Conservation (phyloP, 805 yeast genomes). For the Komagataella pseudopastoris region DNA sequence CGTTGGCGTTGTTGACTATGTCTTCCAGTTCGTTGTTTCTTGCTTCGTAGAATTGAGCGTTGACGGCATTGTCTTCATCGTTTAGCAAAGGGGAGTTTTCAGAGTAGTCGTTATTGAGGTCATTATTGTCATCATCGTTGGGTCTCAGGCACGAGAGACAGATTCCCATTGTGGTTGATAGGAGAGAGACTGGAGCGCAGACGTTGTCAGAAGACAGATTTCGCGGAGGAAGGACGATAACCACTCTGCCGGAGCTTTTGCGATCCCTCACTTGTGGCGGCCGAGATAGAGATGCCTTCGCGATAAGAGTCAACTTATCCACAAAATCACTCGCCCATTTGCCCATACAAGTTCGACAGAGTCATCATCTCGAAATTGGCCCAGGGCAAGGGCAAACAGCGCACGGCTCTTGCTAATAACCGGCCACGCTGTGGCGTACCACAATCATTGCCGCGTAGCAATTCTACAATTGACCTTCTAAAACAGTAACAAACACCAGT, state of each 20-base stretch:
- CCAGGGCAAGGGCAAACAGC: no score
- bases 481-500: neutral
- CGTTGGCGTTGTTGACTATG: constrained; percentile 19
- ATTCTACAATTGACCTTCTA: neutral
- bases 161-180: constrained; percentile 14
- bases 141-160: constrained; percentile 19
- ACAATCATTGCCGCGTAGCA: neutral
- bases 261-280: neutral
- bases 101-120: neutral
- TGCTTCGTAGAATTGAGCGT: constrained; percentile 10
- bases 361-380: no score
- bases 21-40: constrained; percentile 18
- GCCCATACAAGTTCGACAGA: neutral
- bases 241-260: neutral
- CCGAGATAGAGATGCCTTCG: neutral
- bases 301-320: neutral
- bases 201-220: neutral
- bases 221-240: neutral
- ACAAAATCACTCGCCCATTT: neutral
- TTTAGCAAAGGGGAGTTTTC: constrained; percentile 15
- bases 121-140: constrained; percentile 10
- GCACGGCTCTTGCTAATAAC: no score
- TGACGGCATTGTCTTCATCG: constrained; percentile 11
- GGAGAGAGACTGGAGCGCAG: neutral
- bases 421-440: no score